phyloP scores from a whole-genome alignment of 257 asterid species.

The Solanum habrochaites region DNA sequence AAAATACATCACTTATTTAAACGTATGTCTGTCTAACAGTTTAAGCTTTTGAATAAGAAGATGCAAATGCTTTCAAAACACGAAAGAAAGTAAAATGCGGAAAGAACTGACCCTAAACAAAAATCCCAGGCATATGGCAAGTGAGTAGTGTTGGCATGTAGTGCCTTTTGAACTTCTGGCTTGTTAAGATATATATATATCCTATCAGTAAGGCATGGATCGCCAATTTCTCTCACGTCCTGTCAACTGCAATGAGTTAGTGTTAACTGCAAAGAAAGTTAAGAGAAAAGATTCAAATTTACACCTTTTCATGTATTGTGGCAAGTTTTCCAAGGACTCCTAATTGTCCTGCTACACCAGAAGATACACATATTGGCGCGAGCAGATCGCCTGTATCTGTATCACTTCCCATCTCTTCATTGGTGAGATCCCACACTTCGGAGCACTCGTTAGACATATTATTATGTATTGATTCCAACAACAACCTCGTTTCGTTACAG shows the following conservation, averaged over 20 bases:
- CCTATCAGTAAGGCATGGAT: constrained; percentile 9
- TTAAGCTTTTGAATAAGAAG: background rate
- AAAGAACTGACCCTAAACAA: constrained; percentile 2
- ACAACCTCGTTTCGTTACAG: constrained; percentile 5
- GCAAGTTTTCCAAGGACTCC: background rate
- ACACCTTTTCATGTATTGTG: background rate
- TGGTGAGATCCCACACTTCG: background rate
- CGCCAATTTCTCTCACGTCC: background rate
- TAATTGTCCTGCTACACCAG: background rate
- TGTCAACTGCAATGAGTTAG: background rate
- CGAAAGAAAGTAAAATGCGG: no score
- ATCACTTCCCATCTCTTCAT: constrained; percentile 4
- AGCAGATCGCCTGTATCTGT: constrained; percentile 1
- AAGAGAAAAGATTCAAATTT: background rate
- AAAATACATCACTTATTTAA: background rate
- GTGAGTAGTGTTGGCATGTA: constrained; percentile 8
- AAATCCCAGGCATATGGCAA: constrained; percentile 2
- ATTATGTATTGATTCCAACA: background rate
- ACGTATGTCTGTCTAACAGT: background rate
- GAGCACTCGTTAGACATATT: background rate
- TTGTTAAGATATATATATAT: background rate
- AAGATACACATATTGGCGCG: background rate
- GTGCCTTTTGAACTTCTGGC: constrained; percentile 12
- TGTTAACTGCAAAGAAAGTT: background rate
- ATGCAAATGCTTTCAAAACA: background rate